A percentile compares a stretch with the other conserved stretches of the same genome.
phyloP scores from a whole-genome alignment of 305 asterid genomes.

The Plantago rigida region DNA sequence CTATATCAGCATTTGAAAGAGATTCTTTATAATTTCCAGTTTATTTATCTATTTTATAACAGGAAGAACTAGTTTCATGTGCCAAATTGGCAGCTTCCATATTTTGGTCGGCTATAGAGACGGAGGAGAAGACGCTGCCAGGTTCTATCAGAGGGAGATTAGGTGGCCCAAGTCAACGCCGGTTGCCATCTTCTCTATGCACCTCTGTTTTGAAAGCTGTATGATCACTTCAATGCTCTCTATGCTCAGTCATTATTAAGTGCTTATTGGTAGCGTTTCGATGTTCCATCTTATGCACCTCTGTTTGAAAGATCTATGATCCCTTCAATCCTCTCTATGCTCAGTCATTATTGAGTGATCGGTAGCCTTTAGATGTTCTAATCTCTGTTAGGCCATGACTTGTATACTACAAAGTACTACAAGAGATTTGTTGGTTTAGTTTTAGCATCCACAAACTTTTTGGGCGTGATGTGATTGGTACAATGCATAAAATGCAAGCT shows the following conservation, averaged over 20 bases:
- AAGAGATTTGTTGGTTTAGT: constrained; percentile 10
- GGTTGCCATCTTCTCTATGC: constrained; percentile 56
- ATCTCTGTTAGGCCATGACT: constrained; percentile 18
- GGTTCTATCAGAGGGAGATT: constrained; percentile 71
- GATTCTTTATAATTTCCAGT: constrained; percentile 1
- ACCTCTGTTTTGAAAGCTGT: constrained; percentile 79
- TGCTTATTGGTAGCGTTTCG: constrained; percentile 14
- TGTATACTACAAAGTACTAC: not conserved
- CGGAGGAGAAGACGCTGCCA: constrained; percentile 46
- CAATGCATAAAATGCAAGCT: not conserved
- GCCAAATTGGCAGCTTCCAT: constrained; percentile 56
- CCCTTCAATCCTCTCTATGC: constrained; percentile 23
- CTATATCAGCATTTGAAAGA: constrained; percentile 3
- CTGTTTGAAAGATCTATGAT: constrained; percentile 73
- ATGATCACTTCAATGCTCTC: constrained; percentile 30
- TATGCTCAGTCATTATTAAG: constrained; percentile 16
- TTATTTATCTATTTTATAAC: constrained; percentile 20
- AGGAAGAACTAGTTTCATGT: constrained; percentile 60
- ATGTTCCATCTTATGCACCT: constrained; percentile 43
- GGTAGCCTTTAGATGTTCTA: constrained; percentile 16
- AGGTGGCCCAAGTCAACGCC: constrained; percentile 90
- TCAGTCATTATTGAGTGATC: constrained; percentile 12
- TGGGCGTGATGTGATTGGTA: constrained; percentile 21
- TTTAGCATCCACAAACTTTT: constrained; percentile 2
- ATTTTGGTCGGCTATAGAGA: constrained; percentile 45